Percentiles rank a stretch among this genome's conserved stretches.
phyloP scores from a whole-genome alignment of 108 stramenopile genomes.

The Cyclotella choctawhatcheeana region DNA sequence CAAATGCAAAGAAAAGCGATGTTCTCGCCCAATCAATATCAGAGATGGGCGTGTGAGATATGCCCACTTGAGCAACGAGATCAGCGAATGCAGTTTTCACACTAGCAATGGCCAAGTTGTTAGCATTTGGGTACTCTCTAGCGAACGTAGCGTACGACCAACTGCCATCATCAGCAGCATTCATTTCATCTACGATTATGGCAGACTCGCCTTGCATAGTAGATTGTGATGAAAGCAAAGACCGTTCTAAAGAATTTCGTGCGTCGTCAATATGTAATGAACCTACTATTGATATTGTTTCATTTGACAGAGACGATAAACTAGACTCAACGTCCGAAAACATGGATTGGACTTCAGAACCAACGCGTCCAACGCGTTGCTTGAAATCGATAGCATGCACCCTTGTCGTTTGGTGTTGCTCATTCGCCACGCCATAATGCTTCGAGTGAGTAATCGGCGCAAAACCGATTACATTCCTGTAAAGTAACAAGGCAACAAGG shows the following conservation, averaged over 20 bases:
- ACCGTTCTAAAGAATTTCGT: neutral
- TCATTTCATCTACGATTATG: neutral
- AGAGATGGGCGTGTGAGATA: slow-evolving; percentile 50
- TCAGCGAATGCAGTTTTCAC: slow-evolving; percentile 46
- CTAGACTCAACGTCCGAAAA: neutral
- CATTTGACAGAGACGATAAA: neutral
- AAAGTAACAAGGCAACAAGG: neutral
- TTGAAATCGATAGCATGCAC: slow-evolving; percentile 1
- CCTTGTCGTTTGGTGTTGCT: neutral
- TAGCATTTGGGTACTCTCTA: slow-evolving; percentile 45
- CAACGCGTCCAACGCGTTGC: neutral
- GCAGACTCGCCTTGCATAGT: neutral
- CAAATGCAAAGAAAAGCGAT: slow-evolving; percentile 54
- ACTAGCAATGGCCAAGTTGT: slow-evolving; percentile 59
- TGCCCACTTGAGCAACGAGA: slow-evolving; percentile 52
- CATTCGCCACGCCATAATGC: neutral
- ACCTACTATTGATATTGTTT: neutral
- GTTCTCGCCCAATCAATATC: slow-evolving; percentile 49
- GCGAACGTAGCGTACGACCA: slow-evolving; percentile 56
- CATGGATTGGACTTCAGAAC: neutral
- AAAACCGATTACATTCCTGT: neutral
- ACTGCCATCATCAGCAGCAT: neutral
- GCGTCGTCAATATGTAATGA: neutral
- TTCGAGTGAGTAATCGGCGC: neutral
- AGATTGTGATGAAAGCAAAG: neutral